A percentile compares a stretch with the other conserved stretches of the same genome.
phyloP scores from a whole-genome alignment of 2,329 filamentous ascomycete species.

The Xenoacremonium recifei region DNA sequence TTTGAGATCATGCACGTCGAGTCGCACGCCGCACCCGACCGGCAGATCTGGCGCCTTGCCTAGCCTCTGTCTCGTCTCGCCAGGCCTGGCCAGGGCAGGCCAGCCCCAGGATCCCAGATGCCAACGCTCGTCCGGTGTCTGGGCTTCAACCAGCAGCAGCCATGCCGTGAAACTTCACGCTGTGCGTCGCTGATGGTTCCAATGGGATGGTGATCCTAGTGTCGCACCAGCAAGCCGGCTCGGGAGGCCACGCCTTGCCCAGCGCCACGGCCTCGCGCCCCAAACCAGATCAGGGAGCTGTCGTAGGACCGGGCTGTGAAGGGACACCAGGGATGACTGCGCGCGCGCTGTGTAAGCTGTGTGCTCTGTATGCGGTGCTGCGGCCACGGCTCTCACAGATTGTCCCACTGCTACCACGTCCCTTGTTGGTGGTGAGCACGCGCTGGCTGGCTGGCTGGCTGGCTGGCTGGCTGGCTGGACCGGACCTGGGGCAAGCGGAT shows the following conservation, averaged over 20 bases:
- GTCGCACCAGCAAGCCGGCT: conserved; percentile 21
- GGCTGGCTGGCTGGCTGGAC: too few species aligned
- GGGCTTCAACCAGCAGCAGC: conserved; percentile 7
- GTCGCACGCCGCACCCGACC: conserved; percentile 22
- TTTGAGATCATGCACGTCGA: conserved; percentile 28
- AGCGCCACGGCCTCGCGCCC: not conserved
- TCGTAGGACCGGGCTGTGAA: not conserved
- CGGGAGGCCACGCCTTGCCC: conserved; percentile 11
- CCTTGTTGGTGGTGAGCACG: too few species aligned
- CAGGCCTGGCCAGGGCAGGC: too few species aligned
- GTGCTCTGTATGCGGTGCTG: too few species aligned
- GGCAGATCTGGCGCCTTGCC: conserved; percentile 25
- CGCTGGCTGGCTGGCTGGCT: too few species aligned
- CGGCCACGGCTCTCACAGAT: too few species aligned
- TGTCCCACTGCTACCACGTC: too few species aligned
- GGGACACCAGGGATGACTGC: too few species aligned
- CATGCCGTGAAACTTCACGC: conserved; percentile 17
- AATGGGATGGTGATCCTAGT: conserved; percentile 18
- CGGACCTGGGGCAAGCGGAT: too few species aligned
- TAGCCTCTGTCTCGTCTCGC: conserved; percentile 15
- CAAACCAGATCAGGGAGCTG: conserved; percentile 3
- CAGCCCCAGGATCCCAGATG: conserved; percentile 3
- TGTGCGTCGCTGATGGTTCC: conserved; percentile 19
- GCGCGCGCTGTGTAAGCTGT: too few species aligned
- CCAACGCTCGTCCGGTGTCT: conserved; percentile 6